phyloP scores from a whole-genome alignment of 1,284 basidiomycete genomes.

The Taiwanofungus camphoratus region DNA sequence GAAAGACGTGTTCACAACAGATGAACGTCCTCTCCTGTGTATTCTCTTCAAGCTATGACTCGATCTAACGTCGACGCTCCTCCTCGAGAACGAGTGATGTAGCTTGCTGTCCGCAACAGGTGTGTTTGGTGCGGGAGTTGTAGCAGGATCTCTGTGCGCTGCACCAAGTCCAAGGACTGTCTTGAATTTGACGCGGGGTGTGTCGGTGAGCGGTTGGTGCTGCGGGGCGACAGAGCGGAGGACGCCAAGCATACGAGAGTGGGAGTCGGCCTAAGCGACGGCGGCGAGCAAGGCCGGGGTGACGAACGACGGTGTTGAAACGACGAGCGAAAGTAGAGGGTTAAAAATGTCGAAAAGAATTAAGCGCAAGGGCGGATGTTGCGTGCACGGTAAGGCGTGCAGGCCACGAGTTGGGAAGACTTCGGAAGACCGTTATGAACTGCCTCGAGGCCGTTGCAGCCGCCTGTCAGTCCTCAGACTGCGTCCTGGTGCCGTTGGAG shows the following conservation, averaged over 20 bases:
- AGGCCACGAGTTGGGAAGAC: constrained; percentile 31
- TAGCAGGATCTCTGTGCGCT: constrained; percentile 16
- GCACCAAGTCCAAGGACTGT: constrained; percentile 35
- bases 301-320: constrained; percentile 14
- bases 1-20: constrained; percentile 32
- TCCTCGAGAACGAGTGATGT: constrained; percentile 18
- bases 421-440: constrained; percentile 19
- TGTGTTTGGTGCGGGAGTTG: background rate
- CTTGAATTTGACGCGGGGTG: constrained; percentile 37
- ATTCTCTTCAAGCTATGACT: constrained; percentile 20
- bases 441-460: constrained; percentile 25
- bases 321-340: constrained; percentile 14
- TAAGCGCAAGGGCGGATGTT: constrained; percentile 23
- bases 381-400: constrained; percentile 30
- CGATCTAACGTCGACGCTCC: constrained; percentile 23
- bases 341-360: constrained; percentile 20
- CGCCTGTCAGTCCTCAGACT: background rate
- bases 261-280: constrained; percentile 14
- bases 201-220: constrained; percentile 27
- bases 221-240: constrained; percentile 28
- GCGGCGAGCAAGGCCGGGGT: constrained; percentile 11
- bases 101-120: constrained; percentile 17
- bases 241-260: constrained; percentile 35
- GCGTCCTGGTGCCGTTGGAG: background rate
- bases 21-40: constrained; percentile 20